phyloP scores from a whole-genome alignment of 2,329 filamentous ascomycete species.

The Trichophyton schoenleinii region DNA sequence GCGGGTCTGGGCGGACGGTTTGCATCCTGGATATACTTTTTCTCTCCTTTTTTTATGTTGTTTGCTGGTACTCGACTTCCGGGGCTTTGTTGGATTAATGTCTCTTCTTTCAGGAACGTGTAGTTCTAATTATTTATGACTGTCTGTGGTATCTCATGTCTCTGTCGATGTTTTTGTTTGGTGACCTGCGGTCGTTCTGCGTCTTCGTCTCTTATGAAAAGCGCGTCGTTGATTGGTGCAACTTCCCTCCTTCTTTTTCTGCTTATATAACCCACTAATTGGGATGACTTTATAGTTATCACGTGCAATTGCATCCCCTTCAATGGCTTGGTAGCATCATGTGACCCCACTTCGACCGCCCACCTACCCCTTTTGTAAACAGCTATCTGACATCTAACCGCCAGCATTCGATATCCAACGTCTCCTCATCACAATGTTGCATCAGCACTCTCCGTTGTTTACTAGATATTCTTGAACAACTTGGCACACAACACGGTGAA shows the following conservation, averaged over 20 bases:
- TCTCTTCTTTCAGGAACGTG: conserved; percentile 20
- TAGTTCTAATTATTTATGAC: conserved; percentile 13
- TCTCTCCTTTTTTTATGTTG: too few species aligned
- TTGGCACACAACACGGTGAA: too few species aligned
- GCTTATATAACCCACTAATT: background rate
- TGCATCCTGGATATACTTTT: background rate
- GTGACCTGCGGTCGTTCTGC: background rate
- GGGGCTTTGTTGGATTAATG: conserved; percentile 14
- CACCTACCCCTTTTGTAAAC: too few species aligned
- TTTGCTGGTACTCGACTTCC: conserved; percentile 14
- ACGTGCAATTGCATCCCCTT: too few species aligned
- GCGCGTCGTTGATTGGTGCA: background rate
- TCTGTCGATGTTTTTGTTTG: conserved; percentile 2
- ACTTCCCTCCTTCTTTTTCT: background rate
- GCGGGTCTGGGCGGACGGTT: conserved; percentile 22
- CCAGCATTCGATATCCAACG: too few species aligned
- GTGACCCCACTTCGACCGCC: too few species aligned
- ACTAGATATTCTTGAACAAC: too few species aligned
- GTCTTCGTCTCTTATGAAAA: background rate
- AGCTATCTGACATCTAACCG: too few species aligned
- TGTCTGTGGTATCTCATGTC: conserved; percentile 9
- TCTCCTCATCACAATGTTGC: too few species aligned
- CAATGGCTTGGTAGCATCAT: too few species aligned
- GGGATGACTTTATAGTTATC: too few species aligned
- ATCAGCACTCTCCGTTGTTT: too few species aligned